phyloP scores from a whole-genome alignment of 2,329 filamentous ascomycete genomes.

The Claviceps maximensis region DNA sequence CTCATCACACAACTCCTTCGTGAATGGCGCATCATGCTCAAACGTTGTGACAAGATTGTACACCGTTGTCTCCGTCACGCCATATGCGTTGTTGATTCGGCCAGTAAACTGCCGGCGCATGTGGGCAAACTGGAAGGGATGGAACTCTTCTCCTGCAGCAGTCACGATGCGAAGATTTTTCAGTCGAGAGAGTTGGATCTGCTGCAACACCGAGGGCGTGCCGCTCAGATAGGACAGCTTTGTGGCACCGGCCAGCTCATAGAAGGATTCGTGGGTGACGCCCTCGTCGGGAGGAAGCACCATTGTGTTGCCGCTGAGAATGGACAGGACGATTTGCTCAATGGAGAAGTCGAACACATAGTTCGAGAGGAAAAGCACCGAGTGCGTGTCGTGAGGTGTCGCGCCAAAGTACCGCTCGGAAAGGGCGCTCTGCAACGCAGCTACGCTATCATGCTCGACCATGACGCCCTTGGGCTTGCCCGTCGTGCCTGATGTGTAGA shows the following conservation, averaged over 20 bases:
- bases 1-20: not conserved
- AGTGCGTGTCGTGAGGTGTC: not conserved
- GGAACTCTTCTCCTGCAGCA: not conserved
- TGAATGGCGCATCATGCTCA: not conserved
- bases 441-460: conserved; percentile 6
- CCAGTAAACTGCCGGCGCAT: not conserved
- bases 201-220: not conserved
- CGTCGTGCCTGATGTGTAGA: conserved; percentile 9
- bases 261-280: not conserved
- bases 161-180: not conserved
- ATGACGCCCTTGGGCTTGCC: conserved; percentile 8
- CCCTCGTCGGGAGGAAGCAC: not conserved
- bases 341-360: conserved; percentile 7
- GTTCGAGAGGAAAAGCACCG: conserved; percentile 4
- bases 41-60: conserved; percentile 1
- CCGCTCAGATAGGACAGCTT: conserved; percentile 1
- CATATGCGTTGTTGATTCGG: not conserved
- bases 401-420: conserved; percentile 4
- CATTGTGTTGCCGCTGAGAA: not conserved
- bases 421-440: conserved; percentile 1
- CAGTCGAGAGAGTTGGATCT: not conserved
- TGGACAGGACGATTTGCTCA: not conserved
- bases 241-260: not conserved
- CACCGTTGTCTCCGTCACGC: not conserved
- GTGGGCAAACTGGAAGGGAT: not conserved